phyloP scores from a whole-genome alignment of 371 early-diverging fungal species.

The Mucor racemosus region DNA sequence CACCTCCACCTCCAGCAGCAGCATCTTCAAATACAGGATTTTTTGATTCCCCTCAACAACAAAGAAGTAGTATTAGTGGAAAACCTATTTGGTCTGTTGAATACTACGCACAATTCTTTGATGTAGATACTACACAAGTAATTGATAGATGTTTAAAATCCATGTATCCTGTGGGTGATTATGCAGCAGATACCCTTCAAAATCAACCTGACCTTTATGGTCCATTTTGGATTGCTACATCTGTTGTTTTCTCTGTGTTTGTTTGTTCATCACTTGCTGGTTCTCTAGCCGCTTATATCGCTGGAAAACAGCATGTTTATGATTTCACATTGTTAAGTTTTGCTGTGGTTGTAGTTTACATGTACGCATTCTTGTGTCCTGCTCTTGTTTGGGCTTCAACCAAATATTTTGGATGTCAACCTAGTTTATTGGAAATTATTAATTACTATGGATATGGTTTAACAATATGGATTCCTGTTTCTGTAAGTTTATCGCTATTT shows the following conservation, averaged over 20 bases:
- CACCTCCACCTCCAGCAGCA: conserved; percentile 31
- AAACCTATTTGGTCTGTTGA: conserved; percentile 80
- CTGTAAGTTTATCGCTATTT: conserved; percentile 55
- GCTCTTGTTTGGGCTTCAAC: conserved; percentile 79
- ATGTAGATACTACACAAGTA: conserved; percentile 84
- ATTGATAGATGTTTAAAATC: conserved; percentile 54
- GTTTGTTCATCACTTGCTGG: conserved; percentile 88
- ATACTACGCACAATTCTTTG: conserved; percentile 88
- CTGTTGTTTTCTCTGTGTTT: conserved; percentile 90
- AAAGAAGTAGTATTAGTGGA: conserved; percentile 26
- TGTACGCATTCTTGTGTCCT: conserved; percentile 78
- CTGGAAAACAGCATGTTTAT: conserved; percentile 59
- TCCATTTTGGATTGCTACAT: conserved; percentile 96
- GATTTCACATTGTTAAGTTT: conserved; percentile 83
- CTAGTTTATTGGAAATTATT: conserved; percentile 80
- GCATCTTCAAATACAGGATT: conserved; percentile 23
- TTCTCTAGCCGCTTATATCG: conserved; percentile 76
- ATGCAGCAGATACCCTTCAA: conserved; percentile 49
- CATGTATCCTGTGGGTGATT: conserved; percentile 54
- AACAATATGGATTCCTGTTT: conserved; percentile 90
- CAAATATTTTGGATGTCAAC: conserved; percentile 84
- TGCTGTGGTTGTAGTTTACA: conserved; percentile 81
- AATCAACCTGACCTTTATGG: conserved; percentile 58
- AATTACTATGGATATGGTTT: conserved; percentile 92
- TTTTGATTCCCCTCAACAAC: conserved; percentile 50